These are phyloP conservation scores for Trichoderma atroviride DNA, from an alignment of 2,329 filamentous ascomycete genomes.

Conservation along the genomic window DNA sequence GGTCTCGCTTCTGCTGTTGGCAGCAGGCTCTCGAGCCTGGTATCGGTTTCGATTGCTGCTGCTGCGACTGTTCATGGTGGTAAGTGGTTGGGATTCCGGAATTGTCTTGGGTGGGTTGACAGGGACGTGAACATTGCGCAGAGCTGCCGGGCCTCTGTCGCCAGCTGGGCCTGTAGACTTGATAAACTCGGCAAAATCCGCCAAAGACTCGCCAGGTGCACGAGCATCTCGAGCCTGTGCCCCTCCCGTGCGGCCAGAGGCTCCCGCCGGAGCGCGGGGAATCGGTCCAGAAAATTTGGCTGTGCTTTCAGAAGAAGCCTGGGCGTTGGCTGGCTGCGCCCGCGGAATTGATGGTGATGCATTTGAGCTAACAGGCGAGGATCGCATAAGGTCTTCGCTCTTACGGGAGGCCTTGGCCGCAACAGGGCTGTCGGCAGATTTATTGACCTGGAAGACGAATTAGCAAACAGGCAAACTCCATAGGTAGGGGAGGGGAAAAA, in stretches of 20 bases:
- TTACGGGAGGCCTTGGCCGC: conserved; percentile 47
- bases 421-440: conserved; percentile 49
- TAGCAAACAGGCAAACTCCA: conserved; percentile 26
- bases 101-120: conserved; percentile 42
- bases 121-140: conserved; percentile 41
- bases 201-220: conserved; percentile 68
- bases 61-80: conserved; percentile 46
- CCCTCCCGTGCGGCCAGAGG: conserved; percentile 33
- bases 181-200: conserved; percentile 88
- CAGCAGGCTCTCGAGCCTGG: conserved; percentile 71
- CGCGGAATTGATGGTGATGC: conserved; percentile 33
- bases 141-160: conserved; percentile 42
- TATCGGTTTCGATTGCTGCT: conserved; percentile 50
- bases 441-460: conserved; percentile 38
- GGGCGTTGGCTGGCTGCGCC: conserved; percentile 1
- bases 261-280: conserved; percentile 32
- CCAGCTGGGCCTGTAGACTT: conserved; percentile 76
- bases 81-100: conserved; percentile 44
- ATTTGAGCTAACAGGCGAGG: conserved; percentile 41
- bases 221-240: conserved; percentile 69
- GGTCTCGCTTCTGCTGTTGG: conserved; percentile 66
- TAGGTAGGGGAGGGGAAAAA: neutral
- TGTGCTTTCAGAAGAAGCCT: conserved; percentile 26
- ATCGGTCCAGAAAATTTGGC: conserved; percentile 29
- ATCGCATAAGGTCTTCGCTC: conserved; percentile 50